These are phyloP conservation scores for Didymellaceae sp. DNA, from an alignment of 2,329 filamentous ascomycete genomes.

Conservation along the genomic window DNA sequence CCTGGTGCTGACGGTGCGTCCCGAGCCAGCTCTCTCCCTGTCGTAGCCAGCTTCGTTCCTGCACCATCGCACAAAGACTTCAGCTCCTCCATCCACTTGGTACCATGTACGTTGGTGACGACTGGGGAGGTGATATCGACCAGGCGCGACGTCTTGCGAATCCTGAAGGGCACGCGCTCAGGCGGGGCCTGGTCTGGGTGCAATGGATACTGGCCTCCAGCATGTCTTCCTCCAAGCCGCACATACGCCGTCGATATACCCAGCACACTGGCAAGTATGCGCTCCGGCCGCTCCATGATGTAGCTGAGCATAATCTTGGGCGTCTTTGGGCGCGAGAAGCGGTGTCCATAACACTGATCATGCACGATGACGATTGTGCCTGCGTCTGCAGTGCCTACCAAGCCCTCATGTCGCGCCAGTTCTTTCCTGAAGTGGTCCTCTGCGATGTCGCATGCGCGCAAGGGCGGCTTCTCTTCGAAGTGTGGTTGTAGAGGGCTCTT, in stretches of 20 bases:
- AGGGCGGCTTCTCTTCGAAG: slow-evolving; percentile 48
- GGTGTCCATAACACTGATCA: slow-evolving; percentile 93
- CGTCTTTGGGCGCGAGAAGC: slow-evolving; percentile 82
- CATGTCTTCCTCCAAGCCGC: slow-evolving; percentile 81
- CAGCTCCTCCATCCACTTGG: slow-evolving; percentile 92
- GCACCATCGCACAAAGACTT: slow-evolving; percentile 83
- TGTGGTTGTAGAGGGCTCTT: slow-evolving; percentile 50
- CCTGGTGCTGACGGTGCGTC: slow-evolving; percentile 34
- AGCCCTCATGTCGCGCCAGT: slow-evolving; percentile 65
- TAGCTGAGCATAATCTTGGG: slow-evolving; percentile 73
- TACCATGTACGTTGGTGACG: slow-evolving; percentile 90
- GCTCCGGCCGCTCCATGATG: slow-evolving; percentile 93
- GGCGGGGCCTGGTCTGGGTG: slow-evolving; percentile 67
- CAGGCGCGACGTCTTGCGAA: slow-evolving; percentile 77
- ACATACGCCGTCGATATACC: slow-evolving; percentile 90
- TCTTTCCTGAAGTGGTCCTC: slow-evolving; percentile 73
- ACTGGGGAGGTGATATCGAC: slow-evolving; percentile 75
- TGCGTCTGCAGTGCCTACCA: slow-evolving; percentile 44
- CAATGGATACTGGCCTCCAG: slow-evolving; percentile 71
- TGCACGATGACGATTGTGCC: slow-evolving; percentile 86
- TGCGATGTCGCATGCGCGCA: slow-evolving; percentile 67
- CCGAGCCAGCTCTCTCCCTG: slow-evolving; percentile 78
- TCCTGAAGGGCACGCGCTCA: slow-evolving; percentile 76
- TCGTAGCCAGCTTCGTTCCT: slow-evolving; percentile 76
- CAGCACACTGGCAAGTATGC: slow-evolving; percentile 81